Evolutionary conservation across 1,139 yeast genomes (phyloP).

Genomic region (Geotrichum phurueaensis): DNA sequence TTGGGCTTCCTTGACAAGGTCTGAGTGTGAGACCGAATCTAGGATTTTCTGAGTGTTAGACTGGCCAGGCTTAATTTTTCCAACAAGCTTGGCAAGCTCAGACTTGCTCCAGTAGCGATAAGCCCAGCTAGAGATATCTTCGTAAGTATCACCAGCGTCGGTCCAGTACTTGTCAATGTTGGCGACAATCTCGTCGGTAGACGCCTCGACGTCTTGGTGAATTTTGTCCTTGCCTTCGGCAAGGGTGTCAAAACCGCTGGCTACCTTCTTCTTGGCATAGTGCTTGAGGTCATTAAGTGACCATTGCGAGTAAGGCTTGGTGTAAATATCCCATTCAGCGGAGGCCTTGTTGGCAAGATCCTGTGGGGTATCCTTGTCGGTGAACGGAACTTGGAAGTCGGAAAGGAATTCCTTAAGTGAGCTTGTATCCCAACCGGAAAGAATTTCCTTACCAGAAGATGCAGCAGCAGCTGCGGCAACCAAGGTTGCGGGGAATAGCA

Average conservation of each 20-base stretch:
- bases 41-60: slow-evolving; percentile 39
- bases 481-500: neutral
- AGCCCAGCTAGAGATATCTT: slow-evolving; percentile 40
- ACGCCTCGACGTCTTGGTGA: slow-evolving; percentile 18
- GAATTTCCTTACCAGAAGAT: neutral
- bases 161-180: slow-evolving; percentile 43
- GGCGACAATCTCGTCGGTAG: slow-evolving; percentile 42
- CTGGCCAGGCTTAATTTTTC: slow-evolving; percentile 19
- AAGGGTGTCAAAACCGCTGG: neutral
- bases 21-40: slow-evolving; percentile 40
- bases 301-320: slow-evolving; percentile 14
- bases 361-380: neutral
- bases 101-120: slow-evolving; percentile 40
- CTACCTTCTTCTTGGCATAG: slow-evolving; percentile 4
- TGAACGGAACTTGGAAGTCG: slow-evolving; percentile 6
- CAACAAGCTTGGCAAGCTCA: slow-evolving; percentile 31
- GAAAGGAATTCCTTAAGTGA: slow-evolving; percentile 9
- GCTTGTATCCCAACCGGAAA: neutral
- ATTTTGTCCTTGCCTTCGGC: neutral
- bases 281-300: slow-evolving; percentile 3
- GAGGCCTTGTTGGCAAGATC: slow-evolving; percentile 11
- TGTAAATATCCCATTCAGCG: slow-evolving; percentile 13
- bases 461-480: neutral
- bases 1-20: slow-evolving; percentile 28
- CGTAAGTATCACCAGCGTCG: slow-evolving; percentile 42